These are phyloP conservation scores for Hypoxylon sp. DNA, from an alignment of 2,329 filamentous ascomycete genomes.

Conservation along the genomic window DNA sequence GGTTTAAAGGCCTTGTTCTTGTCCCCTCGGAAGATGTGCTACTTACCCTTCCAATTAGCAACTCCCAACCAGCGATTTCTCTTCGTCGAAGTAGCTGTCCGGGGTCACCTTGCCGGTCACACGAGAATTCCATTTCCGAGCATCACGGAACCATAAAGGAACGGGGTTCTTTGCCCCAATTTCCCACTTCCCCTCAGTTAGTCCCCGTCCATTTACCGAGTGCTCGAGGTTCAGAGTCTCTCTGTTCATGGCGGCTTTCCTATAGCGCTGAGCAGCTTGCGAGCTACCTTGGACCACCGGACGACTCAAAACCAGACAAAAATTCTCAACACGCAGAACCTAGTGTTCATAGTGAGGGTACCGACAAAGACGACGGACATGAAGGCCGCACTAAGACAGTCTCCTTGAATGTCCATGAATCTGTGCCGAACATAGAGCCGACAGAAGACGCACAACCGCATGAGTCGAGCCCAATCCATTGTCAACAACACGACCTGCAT, in stretches of 20 bases:
- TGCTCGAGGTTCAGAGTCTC: conserved; percentile 47
- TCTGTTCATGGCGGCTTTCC: conserved; percentile 52
- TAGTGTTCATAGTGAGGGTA: conserved; percentile 1
- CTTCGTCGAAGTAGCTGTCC: conserved; percentile 43
- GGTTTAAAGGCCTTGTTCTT: conserved; percentile 20
- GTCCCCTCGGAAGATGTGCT: conserved; percentile 22
- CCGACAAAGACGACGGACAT: conserved; percentile 13
- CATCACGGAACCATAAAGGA: conserved; percentile 32
- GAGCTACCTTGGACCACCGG: conserved; percentile 44
- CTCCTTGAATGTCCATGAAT: neutral
- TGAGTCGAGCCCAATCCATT: neutral
- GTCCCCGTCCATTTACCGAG: conserved; percentile 45
- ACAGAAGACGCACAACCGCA: conserved; percentile 1
- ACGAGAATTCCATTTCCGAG: conserved; percentile 30
- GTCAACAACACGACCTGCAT: conserved; percentile 2
- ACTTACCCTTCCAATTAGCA: conserved; percentile 24
- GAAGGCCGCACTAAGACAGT: neutral
- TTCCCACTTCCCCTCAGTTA: conserved; percentile 47
- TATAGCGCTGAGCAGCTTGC: conserved; percentile 50
- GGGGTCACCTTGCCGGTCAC: conserved; percentile 26
- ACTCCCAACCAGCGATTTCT: conserved; percentile 25
- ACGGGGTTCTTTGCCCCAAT: conserved; percentile 35
- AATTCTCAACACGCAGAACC: conserved; percentile 30
- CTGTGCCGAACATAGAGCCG: neutral
- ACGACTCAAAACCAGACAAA: conserved; percentile 24